Evolutionary conservation across 2,329 filamentous ascomycete species (phyloP).

Genomic region (Colletotrichum magnum): DNA sequence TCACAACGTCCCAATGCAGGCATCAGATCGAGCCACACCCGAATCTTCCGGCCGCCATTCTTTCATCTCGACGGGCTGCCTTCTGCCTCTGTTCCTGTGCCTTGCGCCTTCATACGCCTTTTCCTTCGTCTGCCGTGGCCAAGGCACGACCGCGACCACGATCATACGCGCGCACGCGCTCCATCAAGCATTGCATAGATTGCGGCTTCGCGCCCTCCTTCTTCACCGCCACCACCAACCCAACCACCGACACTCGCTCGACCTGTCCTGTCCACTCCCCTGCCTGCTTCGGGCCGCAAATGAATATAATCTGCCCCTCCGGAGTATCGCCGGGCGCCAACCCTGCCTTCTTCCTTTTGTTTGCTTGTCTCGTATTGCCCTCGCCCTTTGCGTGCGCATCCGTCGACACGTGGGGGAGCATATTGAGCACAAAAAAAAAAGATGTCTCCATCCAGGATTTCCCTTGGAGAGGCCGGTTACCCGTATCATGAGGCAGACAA

Average conservation of each 20-base stretch:
- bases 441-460: not conserved
- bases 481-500: slow-evolving; percentile 23
- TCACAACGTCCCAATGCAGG: slow-evolving; percentile 20
- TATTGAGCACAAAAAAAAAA: not conserved
- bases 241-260: not conserved
- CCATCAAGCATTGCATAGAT: slow-evolving; percentile 8
- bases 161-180: not conserved
- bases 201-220: slow-evolving; percentile 1
- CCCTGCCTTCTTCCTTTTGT: slow-evolving; percentile 1
- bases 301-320: slow-evolving; percentile 2
- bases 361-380: slow-evolving; percentile 19
- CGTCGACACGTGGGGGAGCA: slow-evolving; percentile 21
- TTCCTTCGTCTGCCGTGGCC: too few relatives aligned
- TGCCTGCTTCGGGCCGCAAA: slow-evolving; percentile 12
- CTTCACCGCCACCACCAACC: slow-evolving; percentile 27
- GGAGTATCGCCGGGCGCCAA: slow-evolving; percentile 7
- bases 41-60: slow-evolving; percentile 14
- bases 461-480: not conserved
- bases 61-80: slow-evolving; percentile 1
- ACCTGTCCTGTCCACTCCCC: not conserved
- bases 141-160: not conserved
- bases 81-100: slow-evolving; percentile 5
- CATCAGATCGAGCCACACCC: slow-evolving; percentile 16
- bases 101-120: not conserved
- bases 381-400: not conserved